Evolutionary conservation across 2,329 filamentous ascomycete species (phyloP).

Genomic region (Colletotrichum higginsianum): DNA sequence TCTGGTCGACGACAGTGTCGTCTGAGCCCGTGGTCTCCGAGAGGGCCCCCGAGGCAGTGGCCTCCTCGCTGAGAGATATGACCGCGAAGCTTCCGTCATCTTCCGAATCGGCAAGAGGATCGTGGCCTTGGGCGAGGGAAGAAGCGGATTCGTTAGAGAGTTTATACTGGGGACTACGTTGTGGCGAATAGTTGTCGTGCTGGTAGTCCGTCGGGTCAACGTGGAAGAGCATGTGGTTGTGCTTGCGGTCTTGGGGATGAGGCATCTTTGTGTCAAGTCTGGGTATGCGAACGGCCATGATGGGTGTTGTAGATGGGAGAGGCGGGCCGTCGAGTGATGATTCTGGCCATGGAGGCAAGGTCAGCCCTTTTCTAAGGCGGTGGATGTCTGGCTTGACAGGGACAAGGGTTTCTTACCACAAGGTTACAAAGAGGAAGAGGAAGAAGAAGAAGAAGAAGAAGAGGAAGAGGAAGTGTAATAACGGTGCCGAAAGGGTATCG

Average conservation of each 20-base stretch:
- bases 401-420: conserved; percentile 13
- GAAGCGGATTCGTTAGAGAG: conserved; percentile 27
- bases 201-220: neutral
- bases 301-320: neutral
- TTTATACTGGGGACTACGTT: conserved; percentile 32
- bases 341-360: neutral
- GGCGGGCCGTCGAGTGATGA: conserved; percentile 13
- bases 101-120: neutral
- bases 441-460: too few species aligned
- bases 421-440: neutral
- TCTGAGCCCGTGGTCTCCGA: conserved; percentile 25
- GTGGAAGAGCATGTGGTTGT: neutral
- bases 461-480: too few species aligned
- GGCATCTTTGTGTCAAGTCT: conserved; percentile 6
- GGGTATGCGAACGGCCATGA: neutral
- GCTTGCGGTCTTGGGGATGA: conserved; percentile 10
- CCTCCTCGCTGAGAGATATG: conserved; percentile 6
- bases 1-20: conserved; percentile 15
- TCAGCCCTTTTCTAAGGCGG: neutral
- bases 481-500: neutral
- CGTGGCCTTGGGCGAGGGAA: conserved; percentile 19
- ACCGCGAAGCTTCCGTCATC: conserved; percentile 1
- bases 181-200: conserved; percentile 16
- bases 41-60: neutral
- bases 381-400: neutral